Evolutionary conservation across 352 stramenopile genomes (phyloP).

Genomic region (Phytophthora europaea): DNA sequence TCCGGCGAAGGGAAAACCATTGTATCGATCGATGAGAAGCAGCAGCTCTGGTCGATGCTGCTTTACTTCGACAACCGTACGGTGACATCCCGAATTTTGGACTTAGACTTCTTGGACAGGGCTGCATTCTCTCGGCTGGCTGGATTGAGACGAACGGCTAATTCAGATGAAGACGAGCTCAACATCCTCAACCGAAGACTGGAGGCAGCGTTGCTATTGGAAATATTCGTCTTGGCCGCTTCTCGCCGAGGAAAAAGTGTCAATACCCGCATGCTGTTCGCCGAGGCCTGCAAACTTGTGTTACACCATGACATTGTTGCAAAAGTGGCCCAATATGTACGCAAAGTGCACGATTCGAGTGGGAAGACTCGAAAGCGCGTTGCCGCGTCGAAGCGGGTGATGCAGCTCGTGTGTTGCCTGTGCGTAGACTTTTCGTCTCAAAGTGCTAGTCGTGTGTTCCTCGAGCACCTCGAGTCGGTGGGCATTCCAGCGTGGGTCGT

Average conservation of each 20-base stretch:
- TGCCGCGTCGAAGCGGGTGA: slow-evolving; percentile 42
- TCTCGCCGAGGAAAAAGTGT: slow-evolving; percentile 23
- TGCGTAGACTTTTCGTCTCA: slow-evolving; percentile 42
- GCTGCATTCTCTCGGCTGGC: slow-evolving; percentile 11
- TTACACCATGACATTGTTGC: slow-evolving; percentile 27
- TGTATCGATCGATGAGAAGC: slow-evolving; percentile 27
- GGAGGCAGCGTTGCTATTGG: slow-evolving; percentile 34
- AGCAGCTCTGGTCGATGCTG: slow-evolving; percentile 37
- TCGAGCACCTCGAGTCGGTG: slow-evolving; percentile 23
- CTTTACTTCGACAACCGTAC: slow-evolving; percentile 31
- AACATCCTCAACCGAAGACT: slow-evolving; percentile 20
- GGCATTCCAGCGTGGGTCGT: slow-evolving; percentile 42
- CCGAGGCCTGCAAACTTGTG: slow-evolving; percentile 38
- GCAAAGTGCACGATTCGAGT: slow-evolving; percentile 3
- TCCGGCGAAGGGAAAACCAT: not conserved
- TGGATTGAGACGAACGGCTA: not conserved
- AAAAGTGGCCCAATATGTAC: slow-evolving; percentile 28
- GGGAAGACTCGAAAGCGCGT: slow-evolving; percentile 5
- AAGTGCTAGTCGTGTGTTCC: slow-evolving; percentile 28
- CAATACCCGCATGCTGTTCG: slow-evolving; percentile 36
- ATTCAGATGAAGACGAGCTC: not conserved
- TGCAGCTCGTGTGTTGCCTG: slow-evolving; percentile 53
- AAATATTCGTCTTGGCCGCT: slow-evolving; percentile 22
- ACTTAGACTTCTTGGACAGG: slow-evolving; percentile 34
- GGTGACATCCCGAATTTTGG: slow-evolving; percentile 31